These are phyloP conservation scores for Mitragyna speciosa DNA, from an alignment of 257 asterid species.

Conservation along the genomic window DNA sequence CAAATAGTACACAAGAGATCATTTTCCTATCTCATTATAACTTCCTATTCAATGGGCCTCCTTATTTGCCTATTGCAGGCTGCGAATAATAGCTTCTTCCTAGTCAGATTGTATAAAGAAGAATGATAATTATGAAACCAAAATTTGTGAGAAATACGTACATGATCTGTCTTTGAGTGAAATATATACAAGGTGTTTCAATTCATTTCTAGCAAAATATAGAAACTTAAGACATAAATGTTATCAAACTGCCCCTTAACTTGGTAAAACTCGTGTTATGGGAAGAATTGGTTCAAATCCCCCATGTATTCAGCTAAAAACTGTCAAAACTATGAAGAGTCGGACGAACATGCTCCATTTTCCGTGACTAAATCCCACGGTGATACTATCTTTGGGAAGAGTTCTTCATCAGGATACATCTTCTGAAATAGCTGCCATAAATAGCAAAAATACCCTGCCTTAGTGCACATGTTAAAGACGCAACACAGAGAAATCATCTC, in stretches of 20 bases:
- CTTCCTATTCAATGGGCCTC: background rate
- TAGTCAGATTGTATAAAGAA: background rate
- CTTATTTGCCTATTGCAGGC: background rate
- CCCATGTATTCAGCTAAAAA: background rate
- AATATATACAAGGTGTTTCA: too few relatives aligned
- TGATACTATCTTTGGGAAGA: constrained; percentile 45
- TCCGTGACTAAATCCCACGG: constrained; percentile 30
- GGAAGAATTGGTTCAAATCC: background rate
- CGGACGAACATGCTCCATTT: constrained; percentile 41
- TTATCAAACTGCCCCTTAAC: background rate
- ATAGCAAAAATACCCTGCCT: constrained; percentile 10
- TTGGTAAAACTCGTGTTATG: background rate
- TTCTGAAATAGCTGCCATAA: constrained; percentile 49
- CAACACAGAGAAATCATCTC: background rate
- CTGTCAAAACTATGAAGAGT: constrained; percentile 12
- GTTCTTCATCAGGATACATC: constrained; percentile 61
- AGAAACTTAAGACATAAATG: too few relatives aligned
- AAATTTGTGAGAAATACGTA: too few relatives aligned
- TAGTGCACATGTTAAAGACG: background rate
- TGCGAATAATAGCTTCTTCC: background rate
- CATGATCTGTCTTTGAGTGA: too few relatives aligned
- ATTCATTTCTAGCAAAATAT: too few relatives aligned
- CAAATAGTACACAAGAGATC: background rate
- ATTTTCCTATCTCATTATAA: background rate
- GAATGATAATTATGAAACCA: too few relatives aligned